Percentiles rank a stretch among this genome's conserved stretches.
phyloP scores from a whole-genome alignment of 2,329 filamentous ascomycete species.

The Talaromyces sp. region DNA sequence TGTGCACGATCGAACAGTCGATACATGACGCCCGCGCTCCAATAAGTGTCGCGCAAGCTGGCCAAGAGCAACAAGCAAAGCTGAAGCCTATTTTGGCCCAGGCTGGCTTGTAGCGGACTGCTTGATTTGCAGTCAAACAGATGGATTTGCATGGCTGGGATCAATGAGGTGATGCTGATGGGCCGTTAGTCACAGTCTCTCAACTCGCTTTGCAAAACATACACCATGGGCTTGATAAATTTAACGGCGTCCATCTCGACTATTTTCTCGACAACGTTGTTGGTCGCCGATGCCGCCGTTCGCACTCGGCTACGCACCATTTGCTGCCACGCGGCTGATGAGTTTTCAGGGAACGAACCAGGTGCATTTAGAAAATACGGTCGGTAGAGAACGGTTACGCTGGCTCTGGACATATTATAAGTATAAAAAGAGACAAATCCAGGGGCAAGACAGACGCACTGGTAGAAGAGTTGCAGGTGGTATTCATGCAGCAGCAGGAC shows the following conservation, averaged over 20 bases:
- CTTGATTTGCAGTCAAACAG: background rate
- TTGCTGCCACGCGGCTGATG: background rate
- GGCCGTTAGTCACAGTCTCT: background rate
- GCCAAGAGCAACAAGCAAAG: conserved; percentile 2
- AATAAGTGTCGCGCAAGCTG: background rate
- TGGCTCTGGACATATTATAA: background rate
- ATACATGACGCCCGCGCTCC: conserved; percentile 5
- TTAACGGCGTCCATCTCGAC: background rate
- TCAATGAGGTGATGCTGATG: background rate
- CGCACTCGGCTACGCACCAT: background rate
- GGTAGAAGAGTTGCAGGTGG: conserved; percentile 1
- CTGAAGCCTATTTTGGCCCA: background rate
- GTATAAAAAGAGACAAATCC: background rate
- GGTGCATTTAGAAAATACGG: background rate
- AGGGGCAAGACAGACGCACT: background rate
- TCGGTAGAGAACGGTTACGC: background rate
- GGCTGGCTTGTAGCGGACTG: background rate
- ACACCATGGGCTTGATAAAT: conserved; percentile 1
- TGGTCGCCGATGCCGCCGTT: conserved; percentile 1
- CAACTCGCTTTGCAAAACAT: background rate
- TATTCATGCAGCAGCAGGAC: background rate
- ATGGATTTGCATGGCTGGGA: conserved; percentile 6
- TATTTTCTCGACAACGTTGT: background rate
- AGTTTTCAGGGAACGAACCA: background rate
- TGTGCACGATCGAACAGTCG: conserved; percentile 1